Base-by-base conservation (phyloP, 768 basidiomycete genomes). In the Wakefieldia striispora region DNA sequence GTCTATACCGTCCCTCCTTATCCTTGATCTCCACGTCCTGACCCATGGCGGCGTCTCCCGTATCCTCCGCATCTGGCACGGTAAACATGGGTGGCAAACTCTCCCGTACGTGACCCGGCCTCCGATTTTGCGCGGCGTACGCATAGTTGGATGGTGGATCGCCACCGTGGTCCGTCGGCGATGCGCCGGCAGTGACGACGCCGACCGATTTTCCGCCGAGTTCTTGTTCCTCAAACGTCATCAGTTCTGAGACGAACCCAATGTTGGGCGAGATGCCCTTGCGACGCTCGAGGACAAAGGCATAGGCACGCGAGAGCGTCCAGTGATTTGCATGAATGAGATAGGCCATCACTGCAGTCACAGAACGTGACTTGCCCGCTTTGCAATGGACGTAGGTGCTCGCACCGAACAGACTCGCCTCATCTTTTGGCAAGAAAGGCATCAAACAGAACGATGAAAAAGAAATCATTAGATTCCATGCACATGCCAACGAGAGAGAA, bases 291-390 rank as follows among this genome's bases (percentile, higher is more conserved):
- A 91, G 79, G 21, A 98, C 95, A 63, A 93, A 97, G 0, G 86
- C 73, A 65, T 97, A 98, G 1, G 95, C 92, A 33, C 83, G 82
- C 27, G 91, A 88, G 36, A 97, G 80, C 17, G 93, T 89, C 95
- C 95, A 97, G 63, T 94, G 93, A 63, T 97, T 94, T 10, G 94
- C 90, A 60, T 97, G 95, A 56, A 98, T 97, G 49, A 98, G 86
- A 65, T 97, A 97, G 3, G 91, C 95, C 75, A 98, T 92, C 35
- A 97, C 95, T 12, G 94, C 93, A 0, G 95, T 97, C 24, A 97
- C 95, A 1, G 91, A 95, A 13, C 95, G 85, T 3, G 91, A 94
- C 73, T 94, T 97, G 5, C 95, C 95, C 6, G 91, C 94, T 70
- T 90, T 92, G 71, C 95, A 98, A 65, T 98, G 95, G 13, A 97